Percentiles rank a stretch among this genome's conserved stretches.
Evolutionary conservation across 805 yeast genomes (phyloP).

Genomic region (Teunomyces aglyptinius): DNA sequence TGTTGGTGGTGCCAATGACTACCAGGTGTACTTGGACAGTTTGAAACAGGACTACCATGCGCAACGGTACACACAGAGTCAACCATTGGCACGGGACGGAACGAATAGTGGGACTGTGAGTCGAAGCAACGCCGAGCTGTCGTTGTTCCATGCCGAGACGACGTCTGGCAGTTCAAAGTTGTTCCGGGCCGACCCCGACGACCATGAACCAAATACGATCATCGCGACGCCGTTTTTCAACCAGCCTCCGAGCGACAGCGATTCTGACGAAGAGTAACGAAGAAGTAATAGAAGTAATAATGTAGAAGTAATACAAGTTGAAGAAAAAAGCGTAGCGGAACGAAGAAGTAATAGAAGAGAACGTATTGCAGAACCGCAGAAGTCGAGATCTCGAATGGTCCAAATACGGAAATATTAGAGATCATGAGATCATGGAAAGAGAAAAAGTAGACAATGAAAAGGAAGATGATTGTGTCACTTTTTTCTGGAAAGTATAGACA

Average conservation of each 20-base stretch:
- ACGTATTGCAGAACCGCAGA: too few species aligned
- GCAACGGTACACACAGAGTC: background rate
- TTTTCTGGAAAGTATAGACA: too few species aligned
- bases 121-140: conserved; percentile 1
- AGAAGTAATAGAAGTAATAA: background rate
- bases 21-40: conserved; percentile 17
- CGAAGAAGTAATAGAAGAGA: background rate
- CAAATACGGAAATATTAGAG: too few species aligned
- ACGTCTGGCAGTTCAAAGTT: background rate
- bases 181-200: background rate
- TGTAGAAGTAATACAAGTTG: background rate
- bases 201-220: conserved; percentile 15
- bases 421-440: too few species aligned
- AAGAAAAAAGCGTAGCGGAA: background rate
- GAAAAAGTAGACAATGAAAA: too few species aligned
- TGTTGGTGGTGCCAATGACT: conserved; percentile 12
- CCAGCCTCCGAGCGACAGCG: conserved; percentile 39
- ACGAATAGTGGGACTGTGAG: background rate
- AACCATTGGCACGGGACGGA: background rate
- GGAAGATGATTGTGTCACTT: too few species aligned
- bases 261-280: conserved; percentile 10
- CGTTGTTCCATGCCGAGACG: background rate
- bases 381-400: too few species aligned
- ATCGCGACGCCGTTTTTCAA: conserved; percentile 39
- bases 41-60: conserved; percentile 4